Conservation (phyloP, 2,329 filamentous ascomycete genomes). For the Tolypocladium tundrense region DNA sequence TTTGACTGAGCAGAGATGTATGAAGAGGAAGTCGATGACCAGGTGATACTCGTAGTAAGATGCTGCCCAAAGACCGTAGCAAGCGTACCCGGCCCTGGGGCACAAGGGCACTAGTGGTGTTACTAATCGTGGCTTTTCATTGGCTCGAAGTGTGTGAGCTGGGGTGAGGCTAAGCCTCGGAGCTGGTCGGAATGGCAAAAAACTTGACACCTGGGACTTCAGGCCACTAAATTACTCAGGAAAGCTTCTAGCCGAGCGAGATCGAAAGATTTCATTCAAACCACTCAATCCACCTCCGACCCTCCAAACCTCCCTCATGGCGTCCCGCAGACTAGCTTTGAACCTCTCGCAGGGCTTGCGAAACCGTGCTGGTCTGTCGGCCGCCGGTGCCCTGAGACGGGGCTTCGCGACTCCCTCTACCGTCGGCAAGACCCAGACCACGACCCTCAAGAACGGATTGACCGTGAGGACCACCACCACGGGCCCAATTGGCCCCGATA, state of each 20-base stretch:
- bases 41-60: background rate
- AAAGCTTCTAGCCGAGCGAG: conserved; percentile 36
- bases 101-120: conserved; percentile 5
- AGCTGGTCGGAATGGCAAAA: conserved; percentile 30
- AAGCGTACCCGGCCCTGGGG: background rate
- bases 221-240: conserved; percentile 32
- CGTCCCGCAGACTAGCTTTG: conserved; percentile 92
- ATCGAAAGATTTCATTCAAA: conserved; percentile 42
- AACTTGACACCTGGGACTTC: conserved; percentile 23
- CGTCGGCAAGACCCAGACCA: conserved; percentile 83
- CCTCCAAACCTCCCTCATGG: conserved; percentile 59
- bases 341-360: conserved; percentile 87
- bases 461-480: conserved; percentile 52
- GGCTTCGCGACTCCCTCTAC: conserved; percentile 80
- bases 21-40: background rate
- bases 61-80: background rate
- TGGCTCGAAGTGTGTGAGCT: conserved; percentile 13
- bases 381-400: conserved; percentile 67
- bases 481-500: conserved; percentile 26
- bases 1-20: background rate
- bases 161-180: conserved; percentile 21
- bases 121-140: conserved; percentile 24
- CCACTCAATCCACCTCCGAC: conserved; percentile 41
- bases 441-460: conserved; percentile 93
- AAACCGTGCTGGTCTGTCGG: conserved; percentile 73